phyloP scores from a whole-genome alignment of 352 stramenopile genomes.

The Pythium dissotocum region DNA sequence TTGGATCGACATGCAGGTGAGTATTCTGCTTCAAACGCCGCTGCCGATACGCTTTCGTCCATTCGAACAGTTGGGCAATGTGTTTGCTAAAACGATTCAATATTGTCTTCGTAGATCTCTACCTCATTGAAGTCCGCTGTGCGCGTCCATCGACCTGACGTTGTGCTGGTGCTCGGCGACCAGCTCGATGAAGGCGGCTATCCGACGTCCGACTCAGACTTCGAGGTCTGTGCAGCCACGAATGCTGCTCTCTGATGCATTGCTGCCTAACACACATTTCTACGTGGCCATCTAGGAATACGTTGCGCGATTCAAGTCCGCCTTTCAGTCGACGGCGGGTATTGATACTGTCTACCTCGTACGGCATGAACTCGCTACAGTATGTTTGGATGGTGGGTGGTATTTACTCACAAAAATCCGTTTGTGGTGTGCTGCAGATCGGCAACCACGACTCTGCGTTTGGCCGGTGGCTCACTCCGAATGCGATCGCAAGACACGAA shows the following conservation, averaged over 20 bases:
- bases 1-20: conserved; percentile 77
- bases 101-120: conserved; percentile 28
- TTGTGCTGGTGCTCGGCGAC: conserved; percentile 69
- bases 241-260: neutral
- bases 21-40: neutral
- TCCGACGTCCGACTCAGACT: conserved; percentile 48
- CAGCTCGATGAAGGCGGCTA: conserved; percentile 73
- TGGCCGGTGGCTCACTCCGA: conserved; percentile 41
- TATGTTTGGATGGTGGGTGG: neutral
- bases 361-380: neutral
- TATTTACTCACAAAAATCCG: neutral
- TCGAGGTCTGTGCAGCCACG: conserved; percentile 34
- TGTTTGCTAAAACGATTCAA: neutral
- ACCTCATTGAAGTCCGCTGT: conserved; percentile 43
- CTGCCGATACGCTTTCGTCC: neutral
- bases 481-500: conserved; percentile 55
- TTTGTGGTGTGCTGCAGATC: conserved; percentile 32
- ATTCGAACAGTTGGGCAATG: neutral
- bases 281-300: conserved; percentile 39
- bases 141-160: conserved; percentile 48
- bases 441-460: conserved; percentile 83
- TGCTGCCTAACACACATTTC: neutral
- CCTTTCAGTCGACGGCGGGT: conserved; percentile 37
- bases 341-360: conserved; percentile 65
- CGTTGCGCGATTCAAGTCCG: conserved; percentile 44